Conservation (phyloP, 2,329 filamentous ascomycete species). For the Fusarium agapanthi region DNA sequence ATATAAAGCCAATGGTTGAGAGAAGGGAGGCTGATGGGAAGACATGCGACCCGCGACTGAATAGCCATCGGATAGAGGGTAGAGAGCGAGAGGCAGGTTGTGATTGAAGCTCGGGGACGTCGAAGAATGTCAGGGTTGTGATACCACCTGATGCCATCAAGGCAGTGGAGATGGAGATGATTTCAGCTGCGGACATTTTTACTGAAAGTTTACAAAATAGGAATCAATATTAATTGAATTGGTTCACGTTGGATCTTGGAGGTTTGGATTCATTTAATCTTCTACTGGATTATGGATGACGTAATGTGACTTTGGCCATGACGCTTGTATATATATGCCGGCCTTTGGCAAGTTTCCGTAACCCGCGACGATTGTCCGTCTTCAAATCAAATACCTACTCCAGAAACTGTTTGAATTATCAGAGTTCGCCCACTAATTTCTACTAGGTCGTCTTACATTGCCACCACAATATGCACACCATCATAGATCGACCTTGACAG, state of each 20-base stretch:
- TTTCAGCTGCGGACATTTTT: not conserved
- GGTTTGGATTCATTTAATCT: not conserved
- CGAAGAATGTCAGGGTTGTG: slow-evolving; percentile 1
- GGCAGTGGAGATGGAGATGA: not conserved
- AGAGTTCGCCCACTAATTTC: accelerated
- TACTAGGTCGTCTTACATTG: not conserved
- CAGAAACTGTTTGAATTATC: not conserved
- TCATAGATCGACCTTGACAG: slow-evolving; percentile 60
- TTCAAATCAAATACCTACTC: accelerated
- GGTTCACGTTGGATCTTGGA: accelerated
- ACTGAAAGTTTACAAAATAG: accelerated
- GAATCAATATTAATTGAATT: accelerated
- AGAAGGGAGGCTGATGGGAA: not conserved
- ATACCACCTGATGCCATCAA: slow-evolving; percentile 8
- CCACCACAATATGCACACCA: not conserved
- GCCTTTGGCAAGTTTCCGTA: not conserved
- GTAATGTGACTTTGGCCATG: not conserved
- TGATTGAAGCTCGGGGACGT: slow-evolving; percentile 8
- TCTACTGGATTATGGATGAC: not conserved
- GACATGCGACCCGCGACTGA: not conserved
- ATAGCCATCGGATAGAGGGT: not conserved
- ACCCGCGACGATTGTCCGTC: not conserved
- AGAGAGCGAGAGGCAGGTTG: not conserved
- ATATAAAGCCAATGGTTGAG: not conserved
- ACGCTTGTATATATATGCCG: not conserved